Evolutionary conservation across 2,329 filamentous ascomycete species (phyloP).

Genomic region (Stromatinia cepivora): DNA sequence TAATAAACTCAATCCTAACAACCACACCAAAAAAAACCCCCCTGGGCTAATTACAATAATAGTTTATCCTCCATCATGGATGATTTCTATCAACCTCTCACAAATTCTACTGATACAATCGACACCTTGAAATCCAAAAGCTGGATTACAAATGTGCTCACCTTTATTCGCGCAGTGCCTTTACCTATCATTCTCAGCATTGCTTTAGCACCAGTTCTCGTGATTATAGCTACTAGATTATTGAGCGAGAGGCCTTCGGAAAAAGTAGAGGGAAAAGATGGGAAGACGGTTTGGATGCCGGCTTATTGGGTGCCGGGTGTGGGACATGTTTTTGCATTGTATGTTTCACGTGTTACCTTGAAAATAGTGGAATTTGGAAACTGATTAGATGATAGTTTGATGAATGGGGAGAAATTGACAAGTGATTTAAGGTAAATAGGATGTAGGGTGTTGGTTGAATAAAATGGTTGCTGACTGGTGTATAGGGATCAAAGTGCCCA

Average conservation of each 20-base stretch:
- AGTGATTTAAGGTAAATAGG: conserved; percentile 30
- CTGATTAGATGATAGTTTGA: conserved; percentile 32
- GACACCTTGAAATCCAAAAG: background rate
- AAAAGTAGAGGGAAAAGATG: conserved; percentile 22
- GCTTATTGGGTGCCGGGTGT: conserved; percentile 62
- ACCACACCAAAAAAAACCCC: background rate
- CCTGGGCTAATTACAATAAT: background rate
- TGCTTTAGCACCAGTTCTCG: conserved; percentile 29
- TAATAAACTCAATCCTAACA: background rate
- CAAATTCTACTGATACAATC: background rate
- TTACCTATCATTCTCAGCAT: conserved; percentile 28
- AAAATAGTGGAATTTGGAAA: background rate
- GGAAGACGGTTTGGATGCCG: conserved; percentile 47
- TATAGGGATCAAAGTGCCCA: conserved; percentile 34
- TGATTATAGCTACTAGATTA: conserved; percentile 34
- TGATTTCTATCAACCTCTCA: conserved; percentile 33
- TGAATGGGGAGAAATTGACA: conserved; percentile 33
- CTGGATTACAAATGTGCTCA: conserved; percentile 20
- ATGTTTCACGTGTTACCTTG: conserved; percentile 40
- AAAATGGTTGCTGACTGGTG: conserved; percentile 1
- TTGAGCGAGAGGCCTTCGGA: conserved; percentile 28
- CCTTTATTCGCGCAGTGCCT: conserved; percentile 21
- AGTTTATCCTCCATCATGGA: conserved; percentile 24
- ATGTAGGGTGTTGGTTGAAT: background rate
- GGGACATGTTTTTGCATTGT: conserved; percentile 53